These are phyloP conservation scores for Mucor lusitanicus DNA, from an alignment of 371 early-diverging fungal genomes.

Conservation along the genomic window DNA sequence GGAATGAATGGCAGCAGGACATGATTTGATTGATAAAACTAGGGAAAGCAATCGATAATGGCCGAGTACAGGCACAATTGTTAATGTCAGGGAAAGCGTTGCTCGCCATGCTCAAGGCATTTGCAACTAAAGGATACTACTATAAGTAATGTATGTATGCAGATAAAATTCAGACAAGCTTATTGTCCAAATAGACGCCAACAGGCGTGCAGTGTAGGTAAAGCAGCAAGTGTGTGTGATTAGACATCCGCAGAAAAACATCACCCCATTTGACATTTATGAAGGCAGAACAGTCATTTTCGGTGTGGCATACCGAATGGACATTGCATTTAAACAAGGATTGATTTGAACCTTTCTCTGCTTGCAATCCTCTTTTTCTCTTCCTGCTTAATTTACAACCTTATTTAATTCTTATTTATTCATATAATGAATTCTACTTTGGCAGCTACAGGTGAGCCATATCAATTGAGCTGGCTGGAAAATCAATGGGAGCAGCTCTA, in stretches of 20 bases:
- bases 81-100: not conserved
- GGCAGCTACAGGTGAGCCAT: not conserved
- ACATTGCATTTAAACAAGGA: not conserved
- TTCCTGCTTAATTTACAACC: not conserved
- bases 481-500: slow-evolving; percentile 62
- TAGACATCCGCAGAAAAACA: slow-evolving; percentile 12
- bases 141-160: not conserved
- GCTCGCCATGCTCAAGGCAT: not conserved
- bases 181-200: not conserved
- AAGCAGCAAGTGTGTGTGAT: not conserved
- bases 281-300: not conserved
- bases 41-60: not conserved
- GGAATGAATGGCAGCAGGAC: not conserved
- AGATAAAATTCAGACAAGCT: not conserved
- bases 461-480: slow-evolving; percentile 16
- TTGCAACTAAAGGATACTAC: not conserved
- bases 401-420: not conserved
- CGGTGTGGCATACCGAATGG: slow-evolving; percentile 16
- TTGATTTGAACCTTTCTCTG: not conserved
- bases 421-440: slow-evolving; percentile 10
- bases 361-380: not conserved
- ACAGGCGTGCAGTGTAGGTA: not conserved
- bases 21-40: not conserved
- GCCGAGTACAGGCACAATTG: not conserved
- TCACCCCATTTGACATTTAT: slow-evolving; percentile 14